Evolutionary conservation across 345 rosid species (phyloP).

Genomic region (Moringa oleifera): DNA sequence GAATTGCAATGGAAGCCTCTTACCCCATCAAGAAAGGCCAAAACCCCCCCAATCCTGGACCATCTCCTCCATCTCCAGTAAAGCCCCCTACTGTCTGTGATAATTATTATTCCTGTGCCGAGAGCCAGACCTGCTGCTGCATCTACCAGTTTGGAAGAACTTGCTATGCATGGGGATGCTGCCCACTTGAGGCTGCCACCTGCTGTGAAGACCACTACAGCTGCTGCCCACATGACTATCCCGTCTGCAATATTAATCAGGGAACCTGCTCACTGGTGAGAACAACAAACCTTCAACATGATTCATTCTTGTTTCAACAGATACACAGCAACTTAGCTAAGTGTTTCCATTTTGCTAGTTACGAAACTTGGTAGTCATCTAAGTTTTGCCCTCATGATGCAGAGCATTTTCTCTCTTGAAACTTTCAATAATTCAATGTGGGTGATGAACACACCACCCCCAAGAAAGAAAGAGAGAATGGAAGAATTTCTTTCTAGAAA

Average conservation of each 20-base stretch:
- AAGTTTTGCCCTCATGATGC: too few relatives aligned
- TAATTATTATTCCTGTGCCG: conserved; percentile 55
- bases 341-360: too few relatives aligned
- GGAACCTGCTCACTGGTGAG: conserved; percentile 76
- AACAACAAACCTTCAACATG: background rate
- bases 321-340: too few relatives aligned
- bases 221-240: conserved; percentile 88
- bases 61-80: conserved; percentile 85
- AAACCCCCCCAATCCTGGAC: conserved; percentile 96
- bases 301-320: too few relatives aligned
- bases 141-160: conserved; percentile 43
- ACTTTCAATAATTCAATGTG: too few relatives aligned
- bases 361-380: too few relatives aligned
- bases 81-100: conserved; percentile 76
- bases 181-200: conserved; percentile 80
- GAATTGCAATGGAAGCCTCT: conserved; percentile 81
- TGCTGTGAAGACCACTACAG: conserved; percentile 80
- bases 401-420: too few relatives aligned
- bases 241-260: conserved; percentile 51
- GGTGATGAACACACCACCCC: too few relatives aligned
- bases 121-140: conserved; percentile 87
- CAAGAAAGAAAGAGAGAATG: too few relatives aligned
- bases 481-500: too few relatives aligned
- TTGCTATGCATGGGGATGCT: conserved; percentile 95
- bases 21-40: conserved; percentile 75